A percentile compares a stretch with the other conserved stretches of the same genome.
phyloP scores from a whole-genome alignment of 2,329 filamentous ascomycete species.

The Botrytis aclada region DNA sequence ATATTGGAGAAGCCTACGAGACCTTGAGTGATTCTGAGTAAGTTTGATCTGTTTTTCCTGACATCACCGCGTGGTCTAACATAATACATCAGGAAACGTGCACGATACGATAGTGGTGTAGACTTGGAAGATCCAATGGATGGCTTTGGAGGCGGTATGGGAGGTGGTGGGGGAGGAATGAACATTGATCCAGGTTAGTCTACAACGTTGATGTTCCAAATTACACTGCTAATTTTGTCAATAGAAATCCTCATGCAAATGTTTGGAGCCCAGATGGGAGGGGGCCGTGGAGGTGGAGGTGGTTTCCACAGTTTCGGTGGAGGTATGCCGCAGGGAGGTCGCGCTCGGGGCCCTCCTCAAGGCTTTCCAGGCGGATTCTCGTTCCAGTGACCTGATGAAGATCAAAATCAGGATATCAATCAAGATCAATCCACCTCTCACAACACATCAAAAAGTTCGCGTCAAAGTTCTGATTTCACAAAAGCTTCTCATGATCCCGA shows the following conservation, averaged over 20 bases:
- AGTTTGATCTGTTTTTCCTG: conserved; percentile 40
- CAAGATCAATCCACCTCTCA: conserved; percentile 8
- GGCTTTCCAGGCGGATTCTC: conserved; percentile 54
- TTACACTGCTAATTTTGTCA: neutral
- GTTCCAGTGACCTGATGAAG: conserved; percentile 49
- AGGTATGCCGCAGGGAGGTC: conserved; percentile 45
- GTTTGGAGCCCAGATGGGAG: conserved; percentile 41
- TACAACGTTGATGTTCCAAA: neutral
- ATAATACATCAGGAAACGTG: conserved; percentile 64
- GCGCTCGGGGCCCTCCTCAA: conserved; percentile 36
- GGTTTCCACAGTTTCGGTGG: conserved; percentile 48
- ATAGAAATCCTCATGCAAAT: conserved; percentile 39
- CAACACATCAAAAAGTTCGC: conserved; percentile 6
- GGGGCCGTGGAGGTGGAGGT: conserved; percentile 49
- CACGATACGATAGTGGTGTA: conserved; percentile 86
- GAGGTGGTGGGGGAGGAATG: conserved; percentile 47
- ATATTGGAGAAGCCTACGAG: conserved; percentile 96
- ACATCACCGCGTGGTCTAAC: conserved; percentile 39
- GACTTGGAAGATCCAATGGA: conserved; percentile 86
- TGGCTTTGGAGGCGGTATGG: conserved; percentile 61
- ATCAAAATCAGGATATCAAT: conserved; percentile 15
- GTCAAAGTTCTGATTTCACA: conserved; percentile 12
- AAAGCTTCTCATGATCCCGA: conserved; percentile 24
- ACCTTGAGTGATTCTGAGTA: conserved; percentile 91
- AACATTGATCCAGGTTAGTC: conserved; percentile 34